Conservation (phyloP, 495 filamentous ascomycete genomes). For the Xylaria castorea region DNA sequence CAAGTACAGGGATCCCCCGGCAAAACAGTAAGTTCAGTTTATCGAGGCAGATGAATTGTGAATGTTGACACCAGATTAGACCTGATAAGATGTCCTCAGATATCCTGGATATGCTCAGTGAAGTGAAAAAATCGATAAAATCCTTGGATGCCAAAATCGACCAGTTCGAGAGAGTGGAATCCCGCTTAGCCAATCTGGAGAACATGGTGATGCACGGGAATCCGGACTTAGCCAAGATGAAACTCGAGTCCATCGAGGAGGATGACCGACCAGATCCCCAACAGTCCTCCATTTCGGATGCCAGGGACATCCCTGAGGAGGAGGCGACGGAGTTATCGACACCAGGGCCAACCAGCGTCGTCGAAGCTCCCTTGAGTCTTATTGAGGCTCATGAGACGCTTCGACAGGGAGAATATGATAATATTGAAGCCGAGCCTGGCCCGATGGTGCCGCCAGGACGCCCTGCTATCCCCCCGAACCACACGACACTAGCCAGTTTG, state of each 20-base stretch:
- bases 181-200: constrained; percentile 37
- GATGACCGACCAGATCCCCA: constrained; percentile 35
- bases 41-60: constrained; percentile 18
- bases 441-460: constrained; percentile 57
- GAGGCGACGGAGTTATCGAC: constrained; percentile 34
- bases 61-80: constrained; percentile 45
- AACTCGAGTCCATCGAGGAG: constrained; percentile 41
- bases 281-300: constrained; percentile 31
- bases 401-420: constrained; percentile 47
- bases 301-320: constrained; percentile 34
- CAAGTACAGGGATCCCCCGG: constrained; percentile 69
- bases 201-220: constrained; percentile 33
- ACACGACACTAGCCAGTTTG: constrained; percentile 81
- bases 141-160: constrained; percentile 30
- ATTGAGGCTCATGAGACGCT: constrained; percentile 45
- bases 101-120: constrained; percentile 51
- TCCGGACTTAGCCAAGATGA: constrained; percentile 34
- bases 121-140: constrained; percentile 44
- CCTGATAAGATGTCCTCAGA: constrained; percentile 60
- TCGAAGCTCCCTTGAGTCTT: constrained; percentile 38
- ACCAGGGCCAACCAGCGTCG: constrained; percentile 34
- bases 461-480: constrained; percentile 75
- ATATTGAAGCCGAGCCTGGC: constrained; percentile 53
- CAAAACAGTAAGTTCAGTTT: constrained; percentile 63
- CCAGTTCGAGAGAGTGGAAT: constrained; percentile 31